Evolutionary conservation across 1,284 basidiomycete genomes (phyloP), one percentile per base, ranked within the genome.

Genomic region (Coniophora puteana): DNA sequence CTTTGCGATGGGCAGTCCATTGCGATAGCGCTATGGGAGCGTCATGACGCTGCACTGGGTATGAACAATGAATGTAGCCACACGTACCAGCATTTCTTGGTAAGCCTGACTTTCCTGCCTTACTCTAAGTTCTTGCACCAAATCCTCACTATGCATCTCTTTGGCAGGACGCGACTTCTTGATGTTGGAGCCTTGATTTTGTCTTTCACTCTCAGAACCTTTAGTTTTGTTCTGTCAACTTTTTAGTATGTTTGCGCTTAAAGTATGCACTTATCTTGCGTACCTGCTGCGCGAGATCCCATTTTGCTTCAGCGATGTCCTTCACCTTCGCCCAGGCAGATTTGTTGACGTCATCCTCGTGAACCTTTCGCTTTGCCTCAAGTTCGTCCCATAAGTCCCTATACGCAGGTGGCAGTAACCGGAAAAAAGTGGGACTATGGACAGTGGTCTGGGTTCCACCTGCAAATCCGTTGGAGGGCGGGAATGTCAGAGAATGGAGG

Each of bases 321-420:
- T 77, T 74, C 36, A 96, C 63, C 43, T 76, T 82, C 3, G 67
- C 69, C 92, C 92, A 95, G 2, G 80, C 62, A 8, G 63, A 65
- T 22, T 89, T 71, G 56, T 93, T 92, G 26, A 70, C 72, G 14
- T 58, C 62, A 46, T 93, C 81, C 38, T 87, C 80, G 31, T 69
- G 69, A 8, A 61, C 53, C 52, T 84, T 88, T 45, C 89, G 72
- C 22, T 68, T 64, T 5, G 57, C 61, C 53, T 94, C 91, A 17
- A 98, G 68, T 63, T 97, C 92, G 44, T 93, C 88, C 96, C 96
- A 99, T 27, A 98, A 68, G 55, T 93, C 89, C 43, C 93, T 78
- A 60, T 86, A 96, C 8, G 79, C 75, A 0, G 84, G 71, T n/a
- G 93, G 91, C 17, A 99, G 71, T 8, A 80, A 59, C 48, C 88